Conservation (phyloP, 306 rosid genomes). For the Trifolium repens region DNA sequence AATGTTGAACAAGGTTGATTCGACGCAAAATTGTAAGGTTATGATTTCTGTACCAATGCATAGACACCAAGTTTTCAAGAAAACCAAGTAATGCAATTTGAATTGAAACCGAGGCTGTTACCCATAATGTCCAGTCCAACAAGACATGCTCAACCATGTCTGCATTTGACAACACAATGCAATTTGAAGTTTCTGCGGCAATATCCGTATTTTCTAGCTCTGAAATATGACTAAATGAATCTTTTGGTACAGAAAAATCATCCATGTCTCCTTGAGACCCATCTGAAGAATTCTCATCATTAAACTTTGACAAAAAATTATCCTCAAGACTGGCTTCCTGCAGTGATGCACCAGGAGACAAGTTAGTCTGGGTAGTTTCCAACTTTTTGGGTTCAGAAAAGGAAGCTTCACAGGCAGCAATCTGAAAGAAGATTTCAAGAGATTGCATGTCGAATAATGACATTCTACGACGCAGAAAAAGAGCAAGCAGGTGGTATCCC, state of each 20-base stretch:
- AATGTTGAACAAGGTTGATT: slow-evolving; percentile 96
- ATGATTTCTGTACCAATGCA: slow-evolving; percentile 99
- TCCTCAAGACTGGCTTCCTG: slow-evolving; percentile 80
- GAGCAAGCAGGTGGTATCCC: slow-evolving; percentile 97
- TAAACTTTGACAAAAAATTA: slow-evolving; percentile 73
- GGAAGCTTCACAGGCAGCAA: slow-evolving; percentile 99
- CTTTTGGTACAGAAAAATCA: slow-evolving; percentile 88
- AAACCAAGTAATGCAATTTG: slow-evolving; percentile 96
- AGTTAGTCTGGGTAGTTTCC: slow-evolving; percentile 54
- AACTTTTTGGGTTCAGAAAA: slow-evolving; percentile 95
- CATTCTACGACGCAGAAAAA: slow-evolving; percentile 89
- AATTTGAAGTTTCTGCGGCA: slow-evolving; percentile 88
- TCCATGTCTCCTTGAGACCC: slow-evolving; percentile 96
- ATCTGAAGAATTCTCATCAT: slow-evolving; percentile 81
- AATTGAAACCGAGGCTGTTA: slow-evolving; percentile 77
- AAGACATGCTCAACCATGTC: slow-evolving; percentile 99
- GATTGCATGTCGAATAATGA: slow-evolving; percentile 95
- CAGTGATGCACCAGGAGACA: slow-evolving; percentile 64
- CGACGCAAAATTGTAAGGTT: slow-evolving; percentile 93
- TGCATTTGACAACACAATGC: slow-evolving; percentile 96
- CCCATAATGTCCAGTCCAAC: slow-evolving; percentile 99
- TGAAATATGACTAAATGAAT: slow-evolving; percentile 91
- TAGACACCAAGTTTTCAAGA: slow-evolving; percentile 97
- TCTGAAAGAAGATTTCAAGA: slow-evolving; percentile 94
- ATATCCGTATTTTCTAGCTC: slow-evolving; percentile 90